Percentiles rank a stretch among this genome's conserved stretches.
Conservation (phyloP, 345 rosid species). For the Hibiscus syriacus region DNA sequence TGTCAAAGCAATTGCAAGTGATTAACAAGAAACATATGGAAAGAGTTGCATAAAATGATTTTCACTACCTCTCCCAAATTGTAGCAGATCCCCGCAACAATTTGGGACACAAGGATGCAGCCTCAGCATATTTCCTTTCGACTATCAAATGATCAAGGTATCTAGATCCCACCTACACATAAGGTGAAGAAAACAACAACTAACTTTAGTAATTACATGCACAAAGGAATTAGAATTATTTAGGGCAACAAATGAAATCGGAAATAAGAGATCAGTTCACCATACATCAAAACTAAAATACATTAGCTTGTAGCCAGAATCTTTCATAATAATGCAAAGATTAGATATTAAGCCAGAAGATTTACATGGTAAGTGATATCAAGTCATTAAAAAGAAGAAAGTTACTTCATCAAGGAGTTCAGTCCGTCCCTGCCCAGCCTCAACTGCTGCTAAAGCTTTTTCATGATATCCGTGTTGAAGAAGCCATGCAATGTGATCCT, state of each 20-base stretch:
- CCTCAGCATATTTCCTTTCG: conserved; percentile 93
- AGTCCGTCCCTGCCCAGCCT: conserved; percentile 90
- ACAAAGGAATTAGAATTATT: conserved; percentile 1
- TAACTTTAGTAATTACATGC: background rate
- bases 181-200: conserved; percentile 10
- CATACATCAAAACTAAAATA: background rate
- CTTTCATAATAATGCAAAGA: background rate
- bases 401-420: conserved; percentile 92
- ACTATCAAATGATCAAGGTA: conserved; percentile 98
- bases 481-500: conserved; percentile 98
- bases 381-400: conserved; percentile 1
- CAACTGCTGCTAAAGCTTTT: conserved; percentile 97
- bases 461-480: conserved; percentile 98
- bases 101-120: conserved; percentile 97
- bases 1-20: conserved; percentile 30
- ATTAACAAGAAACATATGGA: background rate
- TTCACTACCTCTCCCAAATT: conserved; percentile 93
- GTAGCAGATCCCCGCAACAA: conserved; percentile 86
- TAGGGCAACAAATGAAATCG: background rate
- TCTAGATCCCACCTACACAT: conserved; percentile 85
- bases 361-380: background rate
- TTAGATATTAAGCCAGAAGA: background rate
- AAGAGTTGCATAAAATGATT: conserved; percentile 4
- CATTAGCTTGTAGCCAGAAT: background rate
- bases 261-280: background rate